Percentiles rank a stretch among this genome's conserved stretches.
Evolutionary conservation across 2,329 filamentous ascomycete species (phyloP).

Genomic region (Sclerotinia subarctica): DNA sequence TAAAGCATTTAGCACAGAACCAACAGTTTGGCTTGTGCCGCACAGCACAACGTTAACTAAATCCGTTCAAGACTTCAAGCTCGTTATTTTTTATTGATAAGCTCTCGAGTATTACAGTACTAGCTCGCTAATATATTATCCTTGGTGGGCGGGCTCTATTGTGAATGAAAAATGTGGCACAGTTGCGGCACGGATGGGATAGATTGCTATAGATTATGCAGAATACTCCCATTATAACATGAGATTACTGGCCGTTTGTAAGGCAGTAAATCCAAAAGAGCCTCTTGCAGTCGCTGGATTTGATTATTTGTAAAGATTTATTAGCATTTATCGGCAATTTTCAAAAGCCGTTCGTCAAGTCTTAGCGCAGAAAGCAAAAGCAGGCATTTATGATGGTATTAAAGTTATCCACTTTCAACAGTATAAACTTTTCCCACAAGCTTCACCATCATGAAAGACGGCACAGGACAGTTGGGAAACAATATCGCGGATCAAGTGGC

Average conservation of each 20-base stretch:
- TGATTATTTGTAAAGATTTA: neutral
- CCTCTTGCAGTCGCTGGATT: neutral
- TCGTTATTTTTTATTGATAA: too few relatives aligned
- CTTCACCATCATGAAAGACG: neutral
- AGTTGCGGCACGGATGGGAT: neutral
- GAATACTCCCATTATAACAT: too few relatives aligned
- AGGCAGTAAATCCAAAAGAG: neutral
- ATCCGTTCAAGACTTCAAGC: too few relatives aligned
- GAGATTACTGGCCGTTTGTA: neutral
- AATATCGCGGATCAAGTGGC: neutral
- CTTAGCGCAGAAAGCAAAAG: neutral
- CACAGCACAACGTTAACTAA: too few relatives aligned
- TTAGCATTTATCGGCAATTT: neutral
- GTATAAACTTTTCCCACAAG: neutral
- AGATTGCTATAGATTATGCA: too few relatives aligned
- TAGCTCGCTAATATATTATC: too few relatives aligned
- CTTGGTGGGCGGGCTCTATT: too few relatives aligned
- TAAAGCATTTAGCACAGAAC: too few relatives aligned
- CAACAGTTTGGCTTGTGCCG: too few relatives aligned
- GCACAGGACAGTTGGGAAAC: neutral
- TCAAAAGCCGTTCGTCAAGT: neutral
- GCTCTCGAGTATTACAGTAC: too few relatives aligned
- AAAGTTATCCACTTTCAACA: neutral
- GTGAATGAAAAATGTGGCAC: neutral
- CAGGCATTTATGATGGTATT: neutral